Base-by-base conservation (phyloP, 2,329 filamentous ascomycete genomes). In the Hymenoscyphus infarciens region DNA sequence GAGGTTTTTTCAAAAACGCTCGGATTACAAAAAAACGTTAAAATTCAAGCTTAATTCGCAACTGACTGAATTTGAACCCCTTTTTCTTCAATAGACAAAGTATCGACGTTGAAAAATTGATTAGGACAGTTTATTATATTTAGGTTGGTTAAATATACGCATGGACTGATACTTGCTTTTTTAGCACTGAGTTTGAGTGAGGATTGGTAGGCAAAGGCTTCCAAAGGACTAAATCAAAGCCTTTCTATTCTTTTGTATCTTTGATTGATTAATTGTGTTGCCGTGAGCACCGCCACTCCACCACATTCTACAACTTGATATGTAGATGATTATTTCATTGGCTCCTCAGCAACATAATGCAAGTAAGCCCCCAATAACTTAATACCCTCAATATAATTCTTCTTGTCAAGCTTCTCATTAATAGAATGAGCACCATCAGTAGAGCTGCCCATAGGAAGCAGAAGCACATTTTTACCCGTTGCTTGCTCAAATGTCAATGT, bases 401-500 rank as follows among this genome's bases (percentile, higher is more conserved):
- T 87, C 84, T 90, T 92, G 77, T 99, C 95, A 63, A 99, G 82
- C 84, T 97, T 97, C 85, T 98, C 95, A 77, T 99, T 99, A 78
- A 97, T 96, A 38, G 92, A 97, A 80, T 99, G 95, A 7, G 95
- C 95, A 52, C 91, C 93, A 76, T 98, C 95, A 1, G 94, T 99
- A 53, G 91, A 96, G 81, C 91, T 96, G 55, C 95, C 95, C 95
- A 99, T 98, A 35, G 95, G 95, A 69, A 99, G 79, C 68, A 99
- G 81, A 62, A 99, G 81, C 52, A 98, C 94, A 74, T 98, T 99
- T 88, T 99, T 99, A 74, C 93, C 92, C 6, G 94, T 97, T 19
- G 95, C 93, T 80, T 97, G 88, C 81, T 99, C 95, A 75, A 99
- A 99, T 1, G 92, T 98, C 72, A 99, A 80, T 7, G 95, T 99